phyloP scores from a whole-genome alignment of 148 eudicot species.

The Camellia granthamiana region DNA sequence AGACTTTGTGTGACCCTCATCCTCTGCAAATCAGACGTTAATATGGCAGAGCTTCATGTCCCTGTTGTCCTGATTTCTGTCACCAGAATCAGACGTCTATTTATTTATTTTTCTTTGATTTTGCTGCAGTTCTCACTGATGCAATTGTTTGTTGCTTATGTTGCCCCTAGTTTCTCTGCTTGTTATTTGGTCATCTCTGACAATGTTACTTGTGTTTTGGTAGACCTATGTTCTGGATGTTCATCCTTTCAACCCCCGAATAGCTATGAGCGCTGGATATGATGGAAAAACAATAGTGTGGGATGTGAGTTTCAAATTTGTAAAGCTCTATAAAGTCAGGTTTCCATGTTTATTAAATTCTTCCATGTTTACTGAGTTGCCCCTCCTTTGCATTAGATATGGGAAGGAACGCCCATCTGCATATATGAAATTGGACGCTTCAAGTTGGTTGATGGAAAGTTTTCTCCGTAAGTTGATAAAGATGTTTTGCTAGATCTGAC shows the following conservation, averaged over 20 bases:
- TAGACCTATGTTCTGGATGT: slow-evolving; percentile 97
- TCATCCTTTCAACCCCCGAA: slow-evolving; percentile 94
- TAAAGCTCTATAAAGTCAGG: neutral
- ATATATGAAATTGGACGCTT: slow-evolving; percentile 77
- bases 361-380: slow-evolving; percentile 5
- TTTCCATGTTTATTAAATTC: neutral
- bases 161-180: neutral
- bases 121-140: neutral
- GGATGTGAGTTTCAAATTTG: slow-evolving; percentile 71
- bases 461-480: slow-evolving; percentile 82
- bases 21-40: neutral
- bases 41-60: neutral
- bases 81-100: neutral
- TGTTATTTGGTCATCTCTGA: slow-evolving; percentile 9
- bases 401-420: slow-evolving; percentile 97
- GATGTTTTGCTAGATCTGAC: slow-evolving; percentile 5
- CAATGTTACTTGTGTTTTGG: slow-evolving; percentile 17
- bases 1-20: neutral
- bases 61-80: neutral
- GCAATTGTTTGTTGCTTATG: slow-evolving; percentile 1
- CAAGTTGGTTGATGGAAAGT: slow-evolving; percentile 95
- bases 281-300: slow-evolving; percentile 97
- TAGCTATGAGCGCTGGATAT: slow-evolving; percentile 99
- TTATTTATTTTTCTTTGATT: neutral
- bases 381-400: slow-evolving; percentile 54